Percentiles rank a stretch among this genome's conserved stretches.
Conservation (phyloP, 805 yeast genomes). For the Candida krabiensis region DNA sequence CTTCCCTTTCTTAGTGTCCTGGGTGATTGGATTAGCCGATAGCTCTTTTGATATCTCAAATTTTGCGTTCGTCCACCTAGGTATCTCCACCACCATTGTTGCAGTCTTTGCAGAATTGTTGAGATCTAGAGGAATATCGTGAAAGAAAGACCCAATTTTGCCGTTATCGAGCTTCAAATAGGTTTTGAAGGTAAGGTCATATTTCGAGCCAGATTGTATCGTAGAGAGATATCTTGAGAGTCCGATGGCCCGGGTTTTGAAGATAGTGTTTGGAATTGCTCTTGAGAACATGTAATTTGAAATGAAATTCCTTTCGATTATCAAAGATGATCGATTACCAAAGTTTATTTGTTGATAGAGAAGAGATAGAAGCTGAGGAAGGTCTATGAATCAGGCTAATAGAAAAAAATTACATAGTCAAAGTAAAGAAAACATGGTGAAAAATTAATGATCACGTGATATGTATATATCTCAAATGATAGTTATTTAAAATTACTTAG, state of each 20-base stretch:
- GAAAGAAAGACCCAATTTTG: constrained; percentile 59
- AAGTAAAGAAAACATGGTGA: too few species aligned
- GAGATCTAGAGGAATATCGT: constrained; percentile 64
- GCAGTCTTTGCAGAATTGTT: constrained; percentile 44
- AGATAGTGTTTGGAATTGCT: neutral
- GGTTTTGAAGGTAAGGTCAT: constrained; percentile 39
- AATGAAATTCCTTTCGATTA: too few species aligned
- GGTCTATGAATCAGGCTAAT: too few species aligned
- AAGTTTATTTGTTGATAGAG: too few species aligned
- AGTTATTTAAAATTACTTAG: too few species aligned
- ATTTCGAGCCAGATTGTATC: constrained; percentile 37
- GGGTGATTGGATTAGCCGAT: constrained; percentile 73
- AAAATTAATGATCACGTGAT: too few species aligned
- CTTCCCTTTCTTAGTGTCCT: constrained; percentile 69
- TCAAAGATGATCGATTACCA: too few species aligned
- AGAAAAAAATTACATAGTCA: too few species aligned
- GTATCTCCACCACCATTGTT: constrained; percentile 73
- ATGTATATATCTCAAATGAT: too few species aligned
- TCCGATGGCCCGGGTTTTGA: neutral
- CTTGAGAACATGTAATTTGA: too few species aligned
- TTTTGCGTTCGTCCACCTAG: constrained; percentile 82
- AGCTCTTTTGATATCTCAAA: constrained; percentile 66
- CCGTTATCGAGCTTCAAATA: constrained; percentile 45
- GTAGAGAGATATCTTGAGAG: constrained; percentile 15
- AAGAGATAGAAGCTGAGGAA: too few species aligned